Base-by-base conservation (phyloP, 1,139 yeast genomes). In the Saccharomyces hybrid region DNA sequence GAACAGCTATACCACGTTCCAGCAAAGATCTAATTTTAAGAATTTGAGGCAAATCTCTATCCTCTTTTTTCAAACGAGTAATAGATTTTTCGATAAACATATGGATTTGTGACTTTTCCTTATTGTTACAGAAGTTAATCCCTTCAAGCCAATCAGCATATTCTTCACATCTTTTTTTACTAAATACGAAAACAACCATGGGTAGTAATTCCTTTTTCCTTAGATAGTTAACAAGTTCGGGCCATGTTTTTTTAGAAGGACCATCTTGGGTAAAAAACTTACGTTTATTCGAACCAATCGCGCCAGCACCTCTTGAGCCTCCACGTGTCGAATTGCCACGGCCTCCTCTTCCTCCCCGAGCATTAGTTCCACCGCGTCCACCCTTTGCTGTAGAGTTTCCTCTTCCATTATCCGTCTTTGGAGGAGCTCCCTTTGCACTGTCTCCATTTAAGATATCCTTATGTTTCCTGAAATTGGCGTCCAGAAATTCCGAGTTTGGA, bases 1-100 rank as follows among this genome's bases (percentile, higher is more conserved):
- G 99, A 1, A 93, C 95, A 0, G 96, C 98, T 60, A 93, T 87
- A 56, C 99, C 98, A 64, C 97, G 78, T 51, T 91, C 80, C 46
- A 93, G 74, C 76, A 93, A 76, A 38, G 89, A 96, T 60, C 96
- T 78, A 56, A 91, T 79, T 61, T 87, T 83, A 55, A 86, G 61
- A 56, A 93, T 93, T 69, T 93, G 99, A 0, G 99, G 99, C 53
- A 93, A 75, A 55, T 87, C 95, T 57, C 98, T 78, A 68, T 93
- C 99, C 64, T 93, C 99, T 62, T 85, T 85, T 64, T 88, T 88
- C 69, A 93, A 79, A 54, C 99, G 79, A 0, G 93, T 79, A 31
- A 91, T 86, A 0, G 98, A 96, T 62, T 84, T 82, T 64, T 91
- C 96, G 56, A 93, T 83, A 64, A 93, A 91, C 89, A 90, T 85